These are phyloP conservation scores for Sistotremastrum niveocremeum DNA, from an alignment of 768 basidiomycete species.

Conservation along the genomic window DNA sequence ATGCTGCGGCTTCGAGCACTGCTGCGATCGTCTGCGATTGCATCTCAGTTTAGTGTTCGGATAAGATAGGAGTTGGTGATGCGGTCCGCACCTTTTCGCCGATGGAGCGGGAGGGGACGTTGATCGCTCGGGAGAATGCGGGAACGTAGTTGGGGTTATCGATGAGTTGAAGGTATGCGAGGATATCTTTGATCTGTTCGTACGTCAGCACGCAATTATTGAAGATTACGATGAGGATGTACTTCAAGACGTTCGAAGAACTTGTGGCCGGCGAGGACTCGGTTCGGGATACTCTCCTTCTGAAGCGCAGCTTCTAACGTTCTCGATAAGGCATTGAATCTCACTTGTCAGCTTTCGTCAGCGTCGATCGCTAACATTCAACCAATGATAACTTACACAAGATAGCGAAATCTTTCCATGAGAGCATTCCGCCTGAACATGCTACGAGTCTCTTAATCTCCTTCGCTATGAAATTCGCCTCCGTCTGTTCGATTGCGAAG, in stretches of 20 bases:
- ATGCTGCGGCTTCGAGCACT: conserved; percentile 38
- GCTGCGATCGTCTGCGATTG: conserved; percentile 42
- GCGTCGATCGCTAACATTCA: neutral
- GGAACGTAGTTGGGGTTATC: conserved; percentile 59
- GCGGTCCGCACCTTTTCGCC: conserved; percentile 53
- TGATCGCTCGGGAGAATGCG: conserved; percentile 59
- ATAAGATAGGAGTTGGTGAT: neutral
- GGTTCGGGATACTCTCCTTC: conserved; percentile 62
- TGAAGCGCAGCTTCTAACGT: conserved; percentile 64
- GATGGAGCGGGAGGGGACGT: conserved; percentile 56
- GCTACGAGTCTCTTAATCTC: conserved; percentile 74
- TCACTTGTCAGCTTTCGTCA: conserved; percentile 33
- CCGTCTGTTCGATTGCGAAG: conserved; percentile 42
- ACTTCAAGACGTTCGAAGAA: conserved; percentile 82
- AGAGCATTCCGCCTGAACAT: conserved; percentile 53
- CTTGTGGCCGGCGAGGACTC: conserved; percentile 66
- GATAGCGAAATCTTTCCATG: conserved; percentile 71
- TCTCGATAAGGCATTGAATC: conserved; percentile 71
- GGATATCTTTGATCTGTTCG: conserved; percentile 58
- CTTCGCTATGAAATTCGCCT: conserved; percentile 56
- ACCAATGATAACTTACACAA: conserved; percentile 37
- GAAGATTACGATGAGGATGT: conserved; percentile 5
- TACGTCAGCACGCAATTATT: neutral
- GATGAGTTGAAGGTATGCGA: conserved; percentile 71
- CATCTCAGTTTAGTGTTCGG: neutral